phyloP scores from a whole-genome alignment of 2,329 filamentous ascomycete species.

The Phoma sp. region DNA sequence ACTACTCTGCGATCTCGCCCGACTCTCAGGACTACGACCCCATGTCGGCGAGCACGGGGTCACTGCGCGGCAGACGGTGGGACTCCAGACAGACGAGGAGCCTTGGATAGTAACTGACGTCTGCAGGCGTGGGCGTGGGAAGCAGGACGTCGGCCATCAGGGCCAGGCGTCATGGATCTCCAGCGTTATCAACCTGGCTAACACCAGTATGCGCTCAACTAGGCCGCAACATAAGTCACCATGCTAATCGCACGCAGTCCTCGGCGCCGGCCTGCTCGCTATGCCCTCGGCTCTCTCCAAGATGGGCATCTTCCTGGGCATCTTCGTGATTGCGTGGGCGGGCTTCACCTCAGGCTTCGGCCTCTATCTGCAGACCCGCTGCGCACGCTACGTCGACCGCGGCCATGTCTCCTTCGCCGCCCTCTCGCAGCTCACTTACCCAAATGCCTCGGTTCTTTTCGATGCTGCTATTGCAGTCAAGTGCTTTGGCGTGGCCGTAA shows the following conservation, averaged over 20 bases:
- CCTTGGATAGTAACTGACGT: slow-evolving; percentile 26
- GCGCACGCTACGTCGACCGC: slow-evolving; percentile 89
- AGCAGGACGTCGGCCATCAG: slow-evolving; percentile 70
- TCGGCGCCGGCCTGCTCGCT: slow-evolving; percentile 91
- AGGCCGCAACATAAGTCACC: not conserved
- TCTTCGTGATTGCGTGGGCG: slow-evolving; percentile 87
- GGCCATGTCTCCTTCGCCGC: slow-evolving; percentile 92
- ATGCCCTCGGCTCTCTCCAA: slow-evolving; percentile 96
- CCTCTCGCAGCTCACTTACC: slow-evolving; percentile 95
- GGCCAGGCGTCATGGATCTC: slow-evolving; percentile 88
- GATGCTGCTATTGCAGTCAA: slow-evolving; percentile 96
- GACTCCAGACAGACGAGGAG: not conserved
- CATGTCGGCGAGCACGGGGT: slow-evolving; percentile 50
- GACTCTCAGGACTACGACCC: slow-evolving; percentile 48
- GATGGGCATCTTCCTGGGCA: slow-evolving; percentile 88
- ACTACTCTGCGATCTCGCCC: slow-evolving; percentile 53
- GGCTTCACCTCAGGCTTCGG: slow-evolving; percentile 88
- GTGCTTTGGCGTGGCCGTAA: slow-evolving; percentile 96
- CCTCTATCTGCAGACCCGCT: slow-evolving; percentile 91
- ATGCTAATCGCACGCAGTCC: slow-evolving; percentile 62
- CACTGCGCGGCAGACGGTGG: slow-evolving; percentile 48
- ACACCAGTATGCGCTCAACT: slow-evolving; percentile 76
- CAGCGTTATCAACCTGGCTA: slow-evolving; percentile 93
- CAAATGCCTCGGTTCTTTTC: slow-evolving; percentile 92
- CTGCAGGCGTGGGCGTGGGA: slow-evolving; percentile 62